Conservation (phyloP, 176 grass and related monocot genomes). For the Eleusine indica region DNA sequence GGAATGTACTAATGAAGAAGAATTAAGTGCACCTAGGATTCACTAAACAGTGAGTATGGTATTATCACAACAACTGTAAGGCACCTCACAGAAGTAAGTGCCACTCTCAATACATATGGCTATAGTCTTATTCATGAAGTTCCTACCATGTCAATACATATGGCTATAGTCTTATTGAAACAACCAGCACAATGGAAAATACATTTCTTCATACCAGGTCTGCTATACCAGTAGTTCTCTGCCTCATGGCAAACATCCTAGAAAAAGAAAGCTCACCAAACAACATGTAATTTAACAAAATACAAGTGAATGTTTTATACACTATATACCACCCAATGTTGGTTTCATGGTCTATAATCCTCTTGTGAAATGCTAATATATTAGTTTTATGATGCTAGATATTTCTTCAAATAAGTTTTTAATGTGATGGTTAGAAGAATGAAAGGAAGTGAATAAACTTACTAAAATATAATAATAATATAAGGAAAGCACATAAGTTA, state of each 20-base stretch:
- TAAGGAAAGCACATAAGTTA: neutral
- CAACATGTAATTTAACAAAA: neutral
- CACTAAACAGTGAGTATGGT: neutral
- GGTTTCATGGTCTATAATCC: conserved; percentile 15
- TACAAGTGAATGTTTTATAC: neutral
- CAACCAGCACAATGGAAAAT: neutral
- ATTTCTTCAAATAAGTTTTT: neutral
- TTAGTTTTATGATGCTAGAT: conserved; percentile 13
- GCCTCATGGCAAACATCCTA: no score
- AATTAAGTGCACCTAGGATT: no score
- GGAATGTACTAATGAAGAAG: neutral
- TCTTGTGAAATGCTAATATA: conserved; percentile 19
- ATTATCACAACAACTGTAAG: neutral
- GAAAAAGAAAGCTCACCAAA: neutral
- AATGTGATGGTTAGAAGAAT: neutral
- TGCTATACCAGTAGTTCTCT: no score
- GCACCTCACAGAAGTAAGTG: neutral
- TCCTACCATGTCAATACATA: no score
- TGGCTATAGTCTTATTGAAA: neutral
- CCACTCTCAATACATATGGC: neutral
- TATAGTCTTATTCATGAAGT: no score
- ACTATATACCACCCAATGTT: neutral
- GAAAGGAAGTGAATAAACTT: conserved; percentile 10
- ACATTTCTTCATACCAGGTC: no score
- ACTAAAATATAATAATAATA: neutral